These are phyloP conservation scores for Penicillium pulvis DNA, from an alignment of 495 filamentous ascomycete genomes.

Conservation along the genomic window DNA sequence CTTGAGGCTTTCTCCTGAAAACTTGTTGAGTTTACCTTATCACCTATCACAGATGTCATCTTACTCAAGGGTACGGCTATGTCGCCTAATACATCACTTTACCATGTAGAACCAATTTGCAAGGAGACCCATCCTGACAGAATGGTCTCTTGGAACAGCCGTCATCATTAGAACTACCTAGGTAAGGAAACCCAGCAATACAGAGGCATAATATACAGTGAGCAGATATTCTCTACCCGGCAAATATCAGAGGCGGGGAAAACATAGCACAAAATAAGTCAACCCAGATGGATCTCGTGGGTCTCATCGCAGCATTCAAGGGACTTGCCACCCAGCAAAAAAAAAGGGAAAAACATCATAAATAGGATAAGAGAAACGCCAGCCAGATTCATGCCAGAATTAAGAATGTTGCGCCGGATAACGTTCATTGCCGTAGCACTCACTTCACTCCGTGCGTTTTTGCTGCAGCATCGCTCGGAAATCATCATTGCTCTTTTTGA, in stretches of 20 bases:
- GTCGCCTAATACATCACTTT: not conserved
- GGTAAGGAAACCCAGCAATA: constrained; percentile 16
- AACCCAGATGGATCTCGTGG: not conserved
- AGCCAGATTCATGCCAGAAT: constrained; percentile 27
- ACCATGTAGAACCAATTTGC: constrained; percentile 6
- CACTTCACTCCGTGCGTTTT: constrained; percentile 35
- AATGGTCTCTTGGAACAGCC: constrained; percentile 22
- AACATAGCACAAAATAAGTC: constrained; percentile 10
- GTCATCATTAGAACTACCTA: constrained; percentile 29
- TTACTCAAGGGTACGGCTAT: not conserved
- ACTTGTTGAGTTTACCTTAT: too few relatives aligned
- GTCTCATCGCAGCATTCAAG: not conserved
- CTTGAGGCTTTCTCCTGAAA: too few relatives aligned
- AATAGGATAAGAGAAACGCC: constrained; percentile 21
- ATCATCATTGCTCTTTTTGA: constrained; percentile 80
- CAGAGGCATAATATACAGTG: constrained; percentile 38
- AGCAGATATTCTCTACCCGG: constrained; percentile 15
- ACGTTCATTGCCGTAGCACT: constrained; percentile 22
- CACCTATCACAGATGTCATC: too few relatives aligned
- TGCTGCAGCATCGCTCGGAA: constrained; percentile 75
- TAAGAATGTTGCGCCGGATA: constrained; percentile 25
- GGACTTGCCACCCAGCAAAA: constrained; percentile 4
- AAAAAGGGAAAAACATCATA: not conserved
- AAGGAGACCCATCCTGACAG: constrained; percentile 7
- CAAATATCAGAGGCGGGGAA: constrained; percentile 7